Percentiles rank a stretch among this genome's conserved stretches.
Conservation (phyloP, 768 basidiomycete genomes). For the Leucogyrophana mollusca region DNA sequence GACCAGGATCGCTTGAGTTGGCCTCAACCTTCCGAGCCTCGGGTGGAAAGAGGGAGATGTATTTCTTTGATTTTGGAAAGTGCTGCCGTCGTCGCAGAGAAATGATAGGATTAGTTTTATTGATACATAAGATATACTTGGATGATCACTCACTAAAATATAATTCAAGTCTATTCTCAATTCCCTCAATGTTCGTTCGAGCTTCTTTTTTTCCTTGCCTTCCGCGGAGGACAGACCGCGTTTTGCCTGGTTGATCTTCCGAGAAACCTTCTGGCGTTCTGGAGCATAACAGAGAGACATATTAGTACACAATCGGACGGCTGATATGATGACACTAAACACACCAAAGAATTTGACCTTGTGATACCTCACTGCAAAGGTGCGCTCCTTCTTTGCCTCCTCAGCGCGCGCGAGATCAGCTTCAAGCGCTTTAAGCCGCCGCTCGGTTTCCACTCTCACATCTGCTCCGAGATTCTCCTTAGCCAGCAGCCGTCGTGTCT, state of each 20-base stretch:
- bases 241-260: conserved; percentile 73
- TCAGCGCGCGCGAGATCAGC: conserved; percentile 68
- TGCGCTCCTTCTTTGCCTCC: conserved; percentile 62
- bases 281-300: not conserved
- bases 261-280: conserved; percentile 87
- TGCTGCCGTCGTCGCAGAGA: no score
- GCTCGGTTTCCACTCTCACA: conserved; percentile 77
- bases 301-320: not conserved
- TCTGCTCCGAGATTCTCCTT: conserved; percentile 88
- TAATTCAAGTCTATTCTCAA: conserved; percentile 91
- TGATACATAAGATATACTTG: no score
- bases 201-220: conserved; percentile 34
- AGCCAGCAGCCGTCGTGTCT: conserved; percentile 78
- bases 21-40: conserved; percentile 36
- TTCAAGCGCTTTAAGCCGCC: conserved; percentile 73
- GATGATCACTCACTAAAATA: conserved; percentile 55
- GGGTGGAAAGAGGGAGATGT: conserved; percentile 86
- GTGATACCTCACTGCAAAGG: conserved; percentile 78
- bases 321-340: conserved; percentile 13
- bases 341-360: conserved; percentile 93
- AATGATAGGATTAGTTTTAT: no score
- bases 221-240: conserved; percentile 42
- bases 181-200: conserved; percentile 51
- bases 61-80: conserved; percentile 84
- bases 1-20: not conserved